Evolutionary conservation across 2,329 filamentous ascomycete species (phyloP).

Genomic region (Lizonia empirigonia): DNA sequence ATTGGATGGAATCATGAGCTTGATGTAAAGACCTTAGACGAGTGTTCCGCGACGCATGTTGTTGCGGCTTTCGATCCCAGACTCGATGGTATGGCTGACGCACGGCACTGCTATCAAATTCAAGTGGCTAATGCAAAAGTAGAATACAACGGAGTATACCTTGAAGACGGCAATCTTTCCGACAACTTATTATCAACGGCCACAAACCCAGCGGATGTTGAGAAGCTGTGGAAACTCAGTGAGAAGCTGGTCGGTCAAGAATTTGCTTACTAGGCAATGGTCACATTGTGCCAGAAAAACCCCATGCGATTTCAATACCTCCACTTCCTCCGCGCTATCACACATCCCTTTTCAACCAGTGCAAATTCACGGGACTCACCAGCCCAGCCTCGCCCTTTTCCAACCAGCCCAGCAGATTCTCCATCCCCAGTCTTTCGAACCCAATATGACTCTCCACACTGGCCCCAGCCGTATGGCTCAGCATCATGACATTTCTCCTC

Average conservation of each 20-base stretch:
- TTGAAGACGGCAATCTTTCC: conserved; percentile 32
- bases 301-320: not conserved
- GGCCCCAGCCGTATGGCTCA: conserved; percentile 71
- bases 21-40: conserved; percentile 33
- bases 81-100: conserved; percentile 17
- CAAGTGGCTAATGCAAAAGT: not conserved
- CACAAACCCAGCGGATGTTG: conserved; percentile 27
- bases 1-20: conserved; percentile 31
- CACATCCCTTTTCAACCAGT: conserved; percentile 51
- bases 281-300: not conserved
- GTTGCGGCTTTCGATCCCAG: conserved; percentile 39
- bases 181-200: conserved; percentile 28
- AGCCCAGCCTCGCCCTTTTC: conserved; percentile 55
- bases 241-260: conserved; percentile 39
- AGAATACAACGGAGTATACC: conserved; percentile 34
- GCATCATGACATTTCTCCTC: conserved; percentile 60
- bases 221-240: conserved; percentile 43
- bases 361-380: conserved; percentile 67
- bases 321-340: not conserved
- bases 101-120: not conserved
- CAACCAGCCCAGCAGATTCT: conserved; percentile 68
- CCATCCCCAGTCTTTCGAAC: conserved; percentile 70
- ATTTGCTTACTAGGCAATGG: conserved; percentile 26
- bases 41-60: conserved; percentile 40
- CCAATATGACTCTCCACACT: conserved; percentile 70